Conservation (phyloP, 129 eudicot species). For the Escallonia rubra region DNA sequence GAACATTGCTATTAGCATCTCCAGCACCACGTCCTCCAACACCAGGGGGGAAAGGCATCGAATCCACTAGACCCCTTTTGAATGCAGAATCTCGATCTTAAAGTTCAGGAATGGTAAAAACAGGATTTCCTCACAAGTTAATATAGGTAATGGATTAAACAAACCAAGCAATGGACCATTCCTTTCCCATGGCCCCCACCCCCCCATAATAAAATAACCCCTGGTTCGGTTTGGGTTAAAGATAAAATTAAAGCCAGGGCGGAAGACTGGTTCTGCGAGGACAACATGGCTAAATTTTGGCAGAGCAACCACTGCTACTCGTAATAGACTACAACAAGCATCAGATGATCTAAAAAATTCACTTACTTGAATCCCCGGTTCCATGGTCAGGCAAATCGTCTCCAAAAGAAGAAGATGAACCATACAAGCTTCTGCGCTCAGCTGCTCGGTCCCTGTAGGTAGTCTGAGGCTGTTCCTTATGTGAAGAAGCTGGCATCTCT, state of each 20-base stretch:
- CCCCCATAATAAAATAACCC: not conserved
- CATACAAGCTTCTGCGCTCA: conserved; percentile 85
- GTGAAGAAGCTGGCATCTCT: conserved; percentile 51
- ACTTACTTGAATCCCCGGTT: conserved; percentile 76
- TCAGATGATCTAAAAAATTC: conserved; percentile 2
- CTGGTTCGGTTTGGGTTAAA: conserved; percentile 4
- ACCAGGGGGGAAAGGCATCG: conserved; percentile 99
- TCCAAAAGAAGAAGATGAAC: conserved; percentile 67
- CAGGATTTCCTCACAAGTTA: conserved; percentile 49
- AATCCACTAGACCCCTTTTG: conserved; percentile 62
- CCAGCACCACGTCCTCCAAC: conserved; percentile 84
- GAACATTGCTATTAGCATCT: conserved; percentile 43
- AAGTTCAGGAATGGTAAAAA: conserved; percentile 34
- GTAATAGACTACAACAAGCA: not conserved
- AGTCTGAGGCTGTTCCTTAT: conserved; percentile 55
- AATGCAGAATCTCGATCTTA: conserved; percentile 73
- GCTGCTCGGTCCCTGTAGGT: conserved; percentile 95
- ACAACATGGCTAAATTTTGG: not conserved
- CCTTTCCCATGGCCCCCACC: not conserved
- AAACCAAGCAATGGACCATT: conserved; percentile 35
- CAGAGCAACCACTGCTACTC: not conserved
- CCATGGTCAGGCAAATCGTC: conserved; percentile 49
- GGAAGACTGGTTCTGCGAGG: not conserved
- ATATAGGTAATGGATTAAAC: conserved; percentile 27
- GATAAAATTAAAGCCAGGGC: conserved; percentile 11